Percentiles rank a stretch among this genome's conserved stretches.
Evolutionary conservation across 2,329 filamentous ascomycete species (phyloP).

Genomic region (Hypoxylon sp.): DNA sequence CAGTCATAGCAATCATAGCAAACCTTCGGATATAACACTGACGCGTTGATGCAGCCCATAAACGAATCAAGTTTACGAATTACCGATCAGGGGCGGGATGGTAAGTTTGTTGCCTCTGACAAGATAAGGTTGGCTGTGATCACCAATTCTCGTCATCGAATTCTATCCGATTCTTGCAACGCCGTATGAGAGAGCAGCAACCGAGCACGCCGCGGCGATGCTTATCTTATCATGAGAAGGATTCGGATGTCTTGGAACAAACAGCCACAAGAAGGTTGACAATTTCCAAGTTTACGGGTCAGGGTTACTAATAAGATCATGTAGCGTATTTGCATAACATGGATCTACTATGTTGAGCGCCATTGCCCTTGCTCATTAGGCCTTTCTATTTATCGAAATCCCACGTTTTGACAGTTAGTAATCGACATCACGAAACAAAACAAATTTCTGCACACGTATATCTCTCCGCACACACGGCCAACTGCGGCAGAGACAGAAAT

Average conservation of each 20-base stretch:
- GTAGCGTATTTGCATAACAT: neutral
- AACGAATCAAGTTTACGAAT: slow-evolving; percentile 12
- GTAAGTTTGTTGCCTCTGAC: slow-evolving; percentile 1
- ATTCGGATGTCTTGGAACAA: neutral
- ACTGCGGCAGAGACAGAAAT: slow-evolving; percentile 34
- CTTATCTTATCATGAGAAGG: slow-evolving; percentile 10
- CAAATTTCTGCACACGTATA: neutral
- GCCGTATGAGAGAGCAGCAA: slow-evolving; percentile 23
- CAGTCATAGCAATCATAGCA: too few species aligned
- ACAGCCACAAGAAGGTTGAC: neutral
- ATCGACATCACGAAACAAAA: slow-evolving; percentile 8
- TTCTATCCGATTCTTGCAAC: neutral
- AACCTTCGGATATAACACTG: slow-evolving; percentile 1
- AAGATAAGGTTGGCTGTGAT: slow-evolving; percentile 11
- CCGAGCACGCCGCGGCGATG: slow-evolving; percentile 15
- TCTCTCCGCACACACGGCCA: slow-evolving; percentile 20
- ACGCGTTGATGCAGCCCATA: slow-evolving; percentile 5
- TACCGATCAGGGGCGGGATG: neutral
- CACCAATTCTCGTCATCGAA: slow-evolving; percentile 16
- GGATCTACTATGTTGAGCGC: neutral
- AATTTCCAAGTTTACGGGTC: neutral
- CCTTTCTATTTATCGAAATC: slow-evolving; percentile 21
- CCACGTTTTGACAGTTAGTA: slow-evolving; percentile 7
- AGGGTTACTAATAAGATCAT: neutral
- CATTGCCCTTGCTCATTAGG: neutral